These are phyloP conservation scores for Strigomonas galati DNA, from an alignment of 208 protist species.

Conservation along the genomic window DNA sequence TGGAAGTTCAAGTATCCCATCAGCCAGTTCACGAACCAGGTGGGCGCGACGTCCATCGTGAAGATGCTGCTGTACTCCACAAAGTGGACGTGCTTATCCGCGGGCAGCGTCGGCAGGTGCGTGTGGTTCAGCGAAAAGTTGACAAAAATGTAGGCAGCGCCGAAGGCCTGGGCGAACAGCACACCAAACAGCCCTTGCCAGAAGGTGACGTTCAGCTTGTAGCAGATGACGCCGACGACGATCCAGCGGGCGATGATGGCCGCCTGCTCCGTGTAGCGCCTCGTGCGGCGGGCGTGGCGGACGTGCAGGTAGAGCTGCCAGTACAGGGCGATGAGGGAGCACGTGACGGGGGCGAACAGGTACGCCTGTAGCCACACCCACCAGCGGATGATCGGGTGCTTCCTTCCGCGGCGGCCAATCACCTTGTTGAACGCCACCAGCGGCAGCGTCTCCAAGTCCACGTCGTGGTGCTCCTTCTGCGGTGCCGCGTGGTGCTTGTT, in stretches of 20 bases:
- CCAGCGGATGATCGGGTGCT: constrained; percentile 30
- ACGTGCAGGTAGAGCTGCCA: constrained; percentile 78
- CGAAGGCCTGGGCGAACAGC: constrained; percentile 51
- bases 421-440: constrained; percentile 75
- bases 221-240: constrained; percentile 30
- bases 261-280: constrained; percentile 51
- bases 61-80: constrained; percentile 65
- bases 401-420: constrained; percentile 37
- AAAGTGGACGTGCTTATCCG: constrained; percentile 54
- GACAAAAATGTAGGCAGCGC: constrained; percentile 73
- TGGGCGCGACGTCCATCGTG: constrained; percentile 65
- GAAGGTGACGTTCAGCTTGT: constrained; percentile 38
- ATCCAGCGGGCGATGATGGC: constrained; percentile 46
- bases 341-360: constrained; percentile 66
- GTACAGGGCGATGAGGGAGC: constrained; percentile 65
- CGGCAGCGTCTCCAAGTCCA: constrained; percentile 73
- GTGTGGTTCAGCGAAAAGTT: constrained; percentile 80
- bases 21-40: constrained; percentile 62
- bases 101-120: constrained; percentile 52
- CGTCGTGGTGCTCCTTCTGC: constrained; percentile 71
- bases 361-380: constrained; percentile 71
- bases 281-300: constrained; percentile 56
- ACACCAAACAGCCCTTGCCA: constrained; percentile 37
- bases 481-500: constrained; percentile 79
- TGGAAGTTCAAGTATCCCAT: constrained; percentile 85